A percentile compares a stretch with the other conserved stretches of the same genome.
Conservation (phyloP, 1,139 yeast species). For the Pichia sp. region DNA sequence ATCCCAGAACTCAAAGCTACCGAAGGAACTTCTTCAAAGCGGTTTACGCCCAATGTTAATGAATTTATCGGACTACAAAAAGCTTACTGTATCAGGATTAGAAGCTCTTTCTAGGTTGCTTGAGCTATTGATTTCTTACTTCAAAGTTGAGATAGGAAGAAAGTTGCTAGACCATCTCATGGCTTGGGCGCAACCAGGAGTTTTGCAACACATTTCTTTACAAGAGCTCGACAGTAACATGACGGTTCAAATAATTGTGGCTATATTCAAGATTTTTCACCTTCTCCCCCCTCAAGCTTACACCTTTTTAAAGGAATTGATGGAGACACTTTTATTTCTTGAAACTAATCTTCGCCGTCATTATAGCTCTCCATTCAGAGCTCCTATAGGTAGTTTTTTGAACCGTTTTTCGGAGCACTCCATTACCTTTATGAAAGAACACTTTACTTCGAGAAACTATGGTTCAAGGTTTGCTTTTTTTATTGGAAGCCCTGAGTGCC, state of each 20-base stretch:
- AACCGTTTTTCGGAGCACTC: constrained; percentile 79
- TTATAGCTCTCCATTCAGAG: constrained; percentile 83
- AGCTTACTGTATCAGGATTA: constrained; percentile 81
- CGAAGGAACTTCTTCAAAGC: constrained; percentile 87
- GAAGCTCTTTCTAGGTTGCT: constrained; percentile 86
- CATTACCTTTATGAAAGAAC: constrained; percentile 62
- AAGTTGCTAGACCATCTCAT: constrained; percentile 87
- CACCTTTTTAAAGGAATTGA: constrained; percentile 83
- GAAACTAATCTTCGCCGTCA: constrained; percentile 85
- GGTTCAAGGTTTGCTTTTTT: constrained; percentile 67
- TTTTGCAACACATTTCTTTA: constrained; percentile 65
- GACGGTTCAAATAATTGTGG: constrained; percentile 81
- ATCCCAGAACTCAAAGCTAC: constrained; percentile 81
- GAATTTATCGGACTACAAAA: constrained; percentile 91
- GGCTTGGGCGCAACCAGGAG: constrained; percentile 93
- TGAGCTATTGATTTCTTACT: constrained; percentile 84
- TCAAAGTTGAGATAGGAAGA: constrained; percentile 94
- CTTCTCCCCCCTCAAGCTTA: constrained; percentile 88
- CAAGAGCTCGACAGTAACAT: constrained; percentile 76
- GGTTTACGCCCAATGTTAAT: constrained; percentile 93
- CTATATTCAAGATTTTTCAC: constrained; percentile 88
- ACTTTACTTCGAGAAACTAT: constrained; percentile 62
- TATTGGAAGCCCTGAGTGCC: constrained; percentile 56
- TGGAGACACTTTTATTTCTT: constrained; percentile 68
- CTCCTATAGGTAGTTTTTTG: constrained; percentile 85